Conservation (phyloP, 805 yeast genomes). For the Lipomyces starkeyi region DNA sequence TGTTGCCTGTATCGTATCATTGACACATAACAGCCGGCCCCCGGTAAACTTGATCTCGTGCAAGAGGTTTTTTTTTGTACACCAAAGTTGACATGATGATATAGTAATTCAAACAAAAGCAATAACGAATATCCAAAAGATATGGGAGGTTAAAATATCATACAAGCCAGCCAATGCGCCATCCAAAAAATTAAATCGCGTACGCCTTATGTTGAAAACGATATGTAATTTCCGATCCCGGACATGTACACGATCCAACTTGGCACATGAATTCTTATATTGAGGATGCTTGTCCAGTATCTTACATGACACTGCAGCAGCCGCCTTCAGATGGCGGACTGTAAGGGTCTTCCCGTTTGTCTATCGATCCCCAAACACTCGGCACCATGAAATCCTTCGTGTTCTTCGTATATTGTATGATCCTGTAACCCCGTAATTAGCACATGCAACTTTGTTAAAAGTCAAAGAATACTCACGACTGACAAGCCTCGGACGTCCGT, state of each 20-base stretch:
- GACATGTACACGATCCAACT: neutral
- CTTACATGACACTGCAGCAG: conserved; percentile 29
- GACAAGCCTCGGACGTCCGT: conserved; percentile 27
- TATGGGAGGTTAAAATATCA: neutral
- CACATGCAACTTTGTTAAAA: too few relatives aligned
- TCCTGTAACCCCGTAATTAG: conserved; percentile 12
- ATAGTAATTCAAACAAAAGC: too few relatives aligned
- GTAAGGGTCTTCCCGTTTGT: conserved; percentile 37
- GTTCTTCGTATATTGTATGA: conserved; percentile 34
- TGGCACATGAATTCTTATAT: neutral
- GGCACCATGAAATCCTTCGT: conserved; percentile 38
- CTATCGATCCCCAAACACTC: conserved; percentile 35
- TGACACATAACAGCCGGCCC: neutral
- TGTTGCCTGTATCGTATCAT: neutral
- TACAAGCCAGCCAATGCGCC: neutral
- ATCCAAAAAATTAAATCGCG: neutral
- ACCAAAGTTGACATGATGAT: too few relatives aligned
- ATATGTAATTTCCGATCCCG: too few relatives aligned
- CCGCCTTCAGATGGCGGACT: conserved; percentile 27
- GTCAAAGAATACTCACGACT: conserved; percentile 18
- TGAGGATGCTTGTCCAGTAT: neutral
- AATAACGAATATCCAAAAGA: neutral
- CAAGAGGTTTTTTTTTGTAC: too few relatives aligned
- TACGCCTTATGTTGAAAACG: too few relatives aligned
- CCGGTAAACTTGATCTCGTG: too few relatives aligned